Evolutionary conservation across 2,329 filamentous ascomycete genomes (phyloP).

Genomic region (Fusarium nurragi): DNA sequence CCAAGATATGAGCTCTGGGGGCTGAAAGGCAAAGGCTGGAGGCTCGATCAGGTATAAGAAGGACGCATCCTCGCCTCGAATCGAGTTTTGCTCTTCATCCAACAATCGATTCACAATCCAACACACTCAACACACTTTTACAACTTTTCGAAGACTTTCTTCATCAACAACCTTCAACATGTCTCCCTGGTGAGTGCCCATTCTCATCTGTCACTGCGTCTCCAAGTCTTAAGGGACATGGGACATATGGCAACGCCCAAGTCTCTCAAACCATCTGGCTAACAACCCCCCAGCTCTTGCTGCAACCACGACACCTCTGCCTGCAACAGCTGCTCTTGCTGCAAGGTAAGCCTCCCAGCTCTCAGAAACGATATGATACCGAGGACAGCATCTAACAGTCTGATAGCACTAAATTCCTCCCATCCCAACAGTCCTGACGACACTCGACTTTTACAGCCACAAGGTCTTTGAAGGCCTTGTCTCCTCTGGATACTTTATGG

Average conservation of each 20-base stretch:
- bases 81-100: constrained; percentile 38
- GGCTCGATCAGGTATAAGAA: constrained; percentile 40
- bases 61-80: constrained; percentile 27
- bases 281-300: constrained; percentile 32
- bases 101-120: constrained; percentile 35
- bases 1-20: constrained; percentile 11
- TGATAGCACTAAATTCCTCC: constrained; percentile 42
- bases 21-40: constrained; percentile 18
- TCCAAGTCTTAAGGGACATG: background rate
- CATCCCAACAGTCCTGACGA: constrained; percentile 23
- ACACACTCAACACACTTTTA: constrained; percentile 32
- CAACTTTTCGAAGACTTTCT: constrained; percentile 40
- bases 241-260: background rate
- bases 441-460: constrained; percentile 11
- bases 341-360: constrained; percentile 31
- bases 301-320: constrained; percentile 37
- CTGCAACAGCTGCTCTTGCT: constrained; percentile 43
- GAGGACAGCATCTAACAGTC: constrained; percentile 11
- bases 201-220: background rate
- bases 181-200: constrained; percentile 44
- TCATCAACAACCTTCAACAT: constrained; percentile 43
- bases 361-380: accelerated
- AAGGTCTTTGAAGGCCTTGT: constrained; percentile 24
- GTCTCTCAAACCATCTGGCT: background rate
- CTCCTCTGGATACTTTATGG: constrained; percentile 12